These are phyloP conservation scores for Boletus smithii DNA, from an alignment of 1,284 basidiomycete species.

Conservation along the genomic window DNA sequence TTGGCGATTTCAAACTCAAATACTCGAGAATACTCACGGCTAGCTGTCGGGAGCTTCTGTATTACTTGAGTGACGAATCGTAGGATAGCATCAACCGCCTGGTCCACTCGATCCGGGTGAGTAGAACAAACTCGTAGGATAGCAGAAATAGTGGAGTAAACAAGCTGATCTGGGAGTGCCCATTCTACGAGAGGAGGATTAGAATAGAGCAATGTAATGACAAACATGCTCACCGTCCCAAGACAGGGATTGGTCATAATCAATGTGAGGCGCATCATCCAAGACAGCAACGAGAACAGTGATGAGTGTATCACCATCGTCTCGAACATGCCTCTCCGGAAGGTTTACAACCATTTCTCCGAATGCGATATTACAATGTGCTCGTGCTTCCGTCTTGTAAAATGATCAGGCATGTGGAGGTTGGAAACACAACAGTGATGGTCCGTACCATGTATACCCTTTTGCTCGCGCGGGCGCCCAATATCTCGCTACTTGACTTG, in stretches of 20 bases:
- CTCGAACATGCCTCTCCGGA: conserved; percentile 49
- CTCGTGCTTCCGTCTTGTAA: conserved; percentile 53
- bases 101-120: conserved; percentile 47
- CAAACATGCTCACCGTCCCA: conserved; percentile 60
- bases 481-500: not conserved
- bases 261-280: conserved; percentile 63
- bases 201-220: conserved; percentile 6
- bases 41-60: conserved; percentile 49
- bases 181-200: conserved; percentile 49
- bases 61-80: conserved; percentile 59
- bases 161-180: conserved; percentile 79
- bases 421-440: not conserved
- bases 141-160: conserved; percentile 72
- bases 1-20: not conserved
- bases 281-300: conserved; percentile 64
- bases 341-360: conserved; percentile 68
- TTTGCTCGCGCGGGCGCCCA: not conserved
- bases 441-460: conserved; percentile 28
- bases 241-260: conserved; percentile 72
- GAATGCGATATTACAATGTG: conserved; percentile 76
- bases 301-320: conserved; percentile 48
- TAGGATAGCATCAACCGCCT: conserved; percentile 55
- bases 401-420: conserved; percentile 9
- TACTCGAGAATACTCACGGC: conserved; percentile 43
- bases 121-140: conserved; percentile 62